Conservation (phyloP, 257 asterid genomes). For the Gardenia jasminoides region DNA sequence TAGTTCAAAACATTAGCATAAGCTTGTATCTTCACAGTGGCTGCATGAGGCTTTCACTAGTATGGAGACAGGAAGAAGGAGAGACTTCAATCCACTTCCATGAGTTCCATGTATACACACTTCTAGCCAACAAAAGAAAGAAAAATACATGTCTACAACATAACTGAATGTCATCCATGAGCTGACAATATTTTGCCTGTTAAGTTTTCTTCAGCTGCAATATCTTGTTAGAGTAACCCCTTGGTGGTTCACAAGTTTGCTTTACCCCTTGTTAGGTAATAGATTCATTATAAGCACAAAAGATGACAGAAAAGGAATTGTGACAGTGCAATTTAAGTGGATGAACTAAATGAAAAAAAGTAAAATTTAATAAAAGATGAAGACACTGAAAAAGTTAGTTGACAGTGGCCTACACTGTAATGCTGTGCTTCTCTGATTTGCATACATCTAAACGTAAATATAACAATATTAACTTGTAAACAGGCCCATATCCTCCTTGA, state of each 20-base stretch:
- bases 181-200: neutral
- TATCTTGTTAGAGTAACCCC: neutral
- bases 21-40: neutral
- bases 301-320: neutral
- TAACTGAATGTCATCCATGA: neutral
- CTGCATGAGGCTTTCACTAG: neutral
- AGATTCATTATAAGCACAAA: neutral
- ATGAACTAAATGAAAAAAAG: neutral
- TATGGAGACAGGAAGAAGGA: neutral
- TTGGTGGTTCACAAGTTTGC: neutral
- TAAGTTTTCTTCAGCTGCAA: neutral
- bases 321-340: neutral
- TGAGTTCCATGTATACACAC: neutral
- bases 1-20: neutral
- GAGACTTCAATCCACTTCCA: neutral
- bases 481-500: constrained; percentile 28
- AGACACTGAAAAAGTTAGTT: neutral
- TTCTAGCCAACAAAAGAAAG: neutral
- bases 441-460: neutral
- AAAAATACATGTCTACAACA: neutral
- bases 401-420: neutral
- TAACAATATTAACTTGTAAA: constrained; percentile 23
- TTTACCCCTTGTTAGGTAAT: neutral
- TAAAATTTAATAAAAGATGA: too few species aligned
- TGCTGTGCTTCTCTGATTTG: neutral